Base-by-base conservation (phyloP, 2,329 filamentous ascomycete genomes). In the Phaeophleospora eucalypticola region DNA sequence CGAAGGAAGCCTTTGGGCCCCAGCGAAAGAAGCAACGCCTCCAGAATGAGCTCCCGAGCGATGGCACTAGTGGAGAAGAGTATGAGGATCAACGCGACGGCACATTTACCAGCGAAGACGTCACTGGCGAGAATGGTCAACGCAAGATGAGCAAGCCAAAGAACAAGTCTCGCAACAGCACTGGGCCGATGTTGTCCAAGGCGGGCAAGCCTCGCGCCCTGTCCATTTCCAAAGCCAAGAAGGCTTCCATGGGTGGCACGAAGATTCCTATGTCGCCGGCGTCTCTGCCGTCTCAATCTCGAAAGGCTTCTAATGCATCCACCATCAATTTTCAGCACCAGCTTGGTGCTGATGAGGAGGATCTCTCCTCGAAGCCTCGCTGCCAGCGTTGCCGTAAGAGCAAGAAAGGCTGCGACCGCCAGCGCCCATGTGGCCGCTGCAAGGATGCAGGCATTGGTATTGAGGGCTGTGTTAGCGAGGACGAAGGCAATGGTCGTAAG, bases 361-460 rank as follows among this genome's bases (percentile, higher is more conserved):
- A 96, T 47, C 74, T 97, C 16, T 96, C 91, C 0, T 90, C 86
- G 57, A 96, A 97, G 72, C 93, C 93, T 46, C 89, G 93, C 53
- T 98, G 93, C 75, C 93, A 98, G 68, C 86, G 93, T 48, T 98
- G 93, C 77, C 86, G 93, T 62, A 98, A 98, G 81, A 97, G 91
- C 73, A 98, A 98, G 78, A 98, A 98, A 73, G 93, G 93, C 10
- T 98, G 93, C 66, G 93, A 98, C 72, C 85, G 93, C 48, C 93
- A 97, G 71, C 84, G 93, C 33, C 93, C 93, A 20, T 98, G 93
- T 64, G 88, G 89, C 46, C 83, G 93, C 54, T 98, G 93, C 81
- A 89, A 89, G 67, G 93, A 98, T 71, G 93, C 93, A 36, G 93
- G 93, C 16, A 88, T 98, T 60, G 86, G 87, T 47, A 83, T 89